A percentile compares a stretch with the other conserved stretches of the same genome.
Evolutionary conservation across 108 stramenopile genomes (phyloP).

Genomic region (Nannochloropsis salina): DNA sequence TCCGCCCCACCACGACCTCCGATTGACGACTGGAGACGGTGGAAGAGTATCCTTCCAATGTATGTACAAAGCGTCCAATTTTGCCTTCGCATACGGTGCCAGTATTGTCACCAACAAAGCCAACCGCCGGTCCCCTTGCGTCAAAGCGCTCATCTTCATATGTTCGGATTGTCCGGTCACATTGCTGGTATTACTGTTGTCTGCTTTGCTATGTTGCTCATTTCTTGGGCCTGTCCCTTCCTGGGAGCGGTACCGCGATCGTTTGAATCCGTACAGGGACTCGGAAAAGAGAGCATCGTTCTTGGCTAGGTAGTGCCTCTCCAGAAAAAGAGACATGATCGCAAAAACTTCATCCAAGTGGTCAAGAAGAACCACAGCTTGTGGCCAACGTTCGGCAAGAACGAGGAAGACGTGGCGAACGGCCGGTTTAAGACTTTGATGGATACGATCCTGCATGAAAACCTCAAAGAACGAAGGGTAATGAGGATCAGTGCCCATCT

Average conservation of each 20-base stretch:
- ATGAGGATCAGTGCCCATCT: conserved; percentile 31
- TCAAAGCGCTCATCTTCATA: conserved; percentile 18
- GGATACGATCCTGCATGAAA: conserved; percentile 40
- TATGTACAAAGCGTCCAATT: conserved; percentile 31
- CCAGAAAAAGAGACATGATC: conserved; percentile 25
- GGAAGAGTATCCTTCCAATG: conserved; percentile 11
- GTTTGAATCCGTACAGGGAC: conserved; percentile 39
- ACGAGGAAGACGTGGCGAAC: conserved; percentile 32
- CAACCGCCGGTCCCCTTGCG: conserved; percentile 31
- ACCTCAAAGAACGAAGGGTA: conserved; percentile 45
- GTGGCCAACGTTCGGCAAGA: background rate
- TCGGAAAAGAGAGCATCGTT: conserved; percentile 36
- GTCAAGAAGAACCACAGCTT: background rate
- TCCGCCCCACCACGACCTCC: background rate
- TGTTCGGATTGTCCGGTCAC: background rate
- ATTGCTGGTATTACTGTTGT: background rate
- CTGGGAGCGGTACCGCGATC: conserved; percentile 29
- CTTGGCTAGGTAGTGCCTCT: conserved; percentile 34
- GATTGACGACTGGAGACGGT: background rate
- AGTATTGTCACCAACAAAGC: conserved; percentile 28
- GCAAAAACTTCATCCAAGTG: conserved; percentile 39
- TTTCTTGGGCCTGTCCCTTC: background rate
- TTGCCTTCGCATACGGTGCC: conserved; percentile 37
- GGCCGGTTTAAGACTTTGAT: conserved; percentile 43
- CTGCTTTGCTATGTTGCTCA: background rate